Evolutionary conservation across 306 rosid genomes (phyloP).

Genomic region (Glycine latifolia): DNA sequence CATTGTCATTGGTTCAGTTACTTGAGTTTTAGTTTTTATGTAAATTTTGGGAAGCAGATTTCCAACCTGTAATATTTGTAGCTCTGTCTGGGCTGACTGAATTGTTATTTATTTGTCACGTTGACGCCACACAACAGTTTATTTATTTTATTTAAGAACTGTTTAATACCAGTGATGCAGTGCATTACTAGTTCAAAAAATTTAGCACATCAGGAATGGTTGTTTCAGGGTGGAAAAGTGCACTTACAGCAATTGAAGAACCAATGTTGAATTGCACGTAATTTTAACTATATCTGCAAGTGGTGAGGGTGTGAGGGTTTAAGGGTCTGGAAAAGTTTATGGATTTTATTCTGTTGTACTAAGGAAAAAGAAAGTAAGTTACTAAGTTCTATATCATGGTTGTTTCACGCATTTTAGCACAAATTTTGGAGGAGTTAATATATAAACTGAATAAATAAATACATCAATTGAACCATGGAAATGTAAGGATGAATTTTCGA

Average conservation of each 20-base stretch:
- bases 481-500: background rate
- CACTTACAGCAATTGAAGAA: background rate
- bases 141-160: background rate
- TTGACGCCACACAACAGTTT: background rate
- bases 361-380: background rate
- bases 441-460: background rate
- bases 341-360: background rate
- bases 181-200: slow-evolving; percentile 3
- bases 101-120: background rate
- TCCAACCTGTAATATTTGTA: background rate
- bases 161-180: background rate
- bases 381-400: no score
- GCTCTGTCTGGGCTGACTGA: background rate
- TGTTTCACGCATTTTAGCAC: background rate
- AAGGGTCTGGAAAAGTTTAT: background rate
- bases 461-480: background rate
- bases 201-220: background rate
- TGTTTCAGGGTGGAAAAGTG: slow-evolving; percentile 5
- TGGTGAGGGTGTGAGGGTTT: background rate
- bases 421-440: background rate
- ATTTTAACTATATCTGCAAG: background rate
- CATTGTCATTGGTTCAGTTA: slow-evolving; percentile 8
- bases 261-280: slow-evolving; percentile 4
- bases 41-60: background rate
- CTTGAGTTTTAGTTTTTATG: background rate